Conservation (phyloP, 768 basidiomycete genomes). For the Omphalotus guepiniiformis region DNA sequence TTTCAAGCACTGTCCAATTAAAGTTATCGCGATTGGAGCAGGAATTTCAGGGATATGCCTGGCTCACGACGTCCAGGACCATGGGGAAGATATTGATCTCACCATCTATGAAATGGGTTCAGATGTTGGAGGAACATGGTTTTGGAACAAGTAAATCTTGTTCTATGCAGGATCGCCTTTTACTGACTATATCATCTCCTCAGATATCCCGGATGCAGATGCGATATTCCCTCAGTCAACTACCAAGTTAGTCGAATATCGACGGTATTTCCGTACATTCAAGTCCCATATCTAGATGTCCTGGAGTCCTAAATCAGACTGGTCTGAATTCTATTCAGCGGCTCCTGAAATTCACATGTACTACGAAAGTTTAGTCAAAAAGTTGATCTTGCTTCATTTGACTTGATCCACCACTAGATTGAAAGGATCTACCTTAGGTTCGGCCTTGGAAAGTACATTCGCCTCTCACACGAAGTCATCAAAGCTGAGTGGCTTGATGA, state of each 20-base stretch:
- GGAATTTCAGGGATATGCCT: constrained; percentile 39
- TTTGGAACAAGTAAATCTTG: constrained; percentile 26
- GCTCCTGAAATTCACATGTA: constrained; percentile 44
- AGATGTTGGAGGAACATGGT: constrained; percentile 47
- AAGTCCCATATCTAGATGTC: constrained; percentile 11
- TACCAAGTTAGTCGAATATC: constrained; percentile 10
- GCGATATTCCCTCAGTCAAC: constrained; percentile 39
- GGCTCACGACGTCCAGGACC: constrained; percentile 18
- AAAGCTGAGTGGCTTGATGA: constrained; percentile 36
- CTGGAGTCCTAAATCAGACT: constrained; percentile 32
- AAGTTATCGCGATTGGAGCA: constrained; percentile 40
- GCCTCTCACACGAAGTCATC: constrained; percentile 38
- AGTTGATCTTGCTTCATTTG: constrained; percentile 20
- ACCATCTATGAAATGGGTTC: constrained; percentile 44
- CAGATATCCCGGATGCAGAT: constrained; percentile 33
- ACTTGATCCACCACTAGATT: not conserved
- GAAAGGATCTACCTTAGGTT: constrained; percentile 11
- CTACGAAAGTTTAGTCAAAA: constrained; percentile 35
- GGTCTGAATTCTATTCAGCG: constrained; percentile 43
- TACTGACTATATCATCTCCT: not conserved
- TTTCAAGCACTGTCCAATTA: constrained; percentile 20
- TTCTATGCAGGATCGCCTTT: constrained; percentile 14
- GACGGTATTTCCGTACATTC: not conserved
- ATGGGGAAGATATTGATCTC: constrained; percentile 35
- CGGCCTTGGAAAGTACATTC: constrained; percentile 36